These are phyloP conservation scores for Mycena chlorophos DNA, from an alignment of 768 basidiomycete genomes.

Conservation along the genomic window DNA sequence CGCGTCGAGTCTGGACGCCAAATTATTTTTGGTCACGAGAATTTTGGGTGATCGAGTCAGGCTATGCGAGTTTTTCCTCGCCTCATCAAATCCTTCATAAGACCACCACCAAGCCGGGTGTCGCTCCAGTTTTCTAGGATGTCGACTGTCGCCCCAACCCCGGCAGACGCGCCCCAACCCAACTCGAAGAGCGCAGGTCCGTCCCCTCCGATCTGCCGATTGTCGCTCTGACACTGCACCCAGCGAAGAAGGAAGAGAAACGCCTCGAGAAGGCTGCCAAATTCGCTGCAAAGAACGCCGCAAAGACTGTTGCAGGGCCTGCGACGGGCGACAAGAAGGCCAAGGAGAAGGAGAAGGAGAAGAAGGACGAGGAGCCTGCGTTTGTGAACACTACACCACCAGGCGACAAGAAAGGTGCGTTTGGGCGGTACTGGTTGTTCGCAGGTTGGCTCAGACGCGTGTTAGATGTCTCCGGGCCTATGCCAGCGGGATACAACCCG, in stretches of 20 bases:
- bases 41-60: constrained; percentile 16
- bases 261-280: constrained; percentile 77
- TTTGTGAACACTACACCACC: constrained; percentile 88
- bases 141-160: constrained; percentile 13
- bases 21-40: constrained; percentile 17
- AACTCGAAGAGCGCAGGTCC: constrained; percentile 47
- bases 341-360: constrained; percentile 69
- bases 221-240: background rate
- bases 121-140: constrained; percentile 6
- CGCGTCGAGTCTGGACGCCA: no score
- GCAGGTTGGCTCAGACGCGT: background rate
- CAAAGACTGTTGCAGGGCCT: constrained; percentile 43
- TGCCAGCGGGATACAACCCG: constrained; percentile 94
- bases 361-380: constrained; percentile 64
- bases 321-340: constrained; percentile 54
- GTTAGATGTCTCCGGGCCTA: constrained; percentile 82
- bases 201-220: constrained; percentile 5
- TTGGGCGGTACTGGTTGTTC: background rate
- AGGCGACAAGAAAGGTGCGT: constrained; percentile 91
- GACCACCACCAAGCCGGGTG: constrained; percentile 12
- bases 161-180: constrained; percentile 33
- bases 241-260: constrained; percentile 87
- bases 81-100: constrained; percentile 17
- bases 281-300: constrained; percentile 65
- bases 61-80: constrained; percentile 14